Percentiles rank a stretch among this genome's conserved stretches.
phyloP scores from a whole-genome alignment of 768 basidiomycete genomes.

The Collybia sordida region DNA sequence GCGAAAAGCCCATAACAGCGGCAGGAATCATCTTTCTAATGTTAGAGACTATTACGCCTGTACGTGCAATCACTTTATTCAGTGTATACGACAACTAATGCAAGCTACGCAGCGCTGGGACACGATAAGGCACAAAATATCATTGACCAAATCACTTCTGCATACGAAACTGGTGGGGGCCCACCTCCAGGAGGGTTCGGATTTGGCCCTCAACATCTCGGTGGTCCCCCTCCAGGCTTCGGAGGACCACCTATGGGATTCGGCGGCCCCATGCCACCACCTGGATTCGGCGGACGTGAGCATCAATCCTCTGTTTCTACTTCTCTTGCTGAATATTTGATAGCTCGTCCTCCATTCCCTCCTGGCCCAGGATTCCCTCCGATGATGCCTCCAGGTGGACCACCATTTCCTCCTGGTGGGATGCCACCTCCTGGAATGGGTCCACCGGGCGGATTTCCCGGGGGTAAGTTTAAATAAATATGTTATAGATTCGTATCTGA shows the following conservation, averaged over 20 bases:
- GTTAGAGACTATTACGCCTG: slow-evolving; percentile 98
- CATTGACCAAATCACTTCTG: slow-evolving; percentile 96
- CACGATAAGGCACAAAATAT: slow-evolving; percentile 98
- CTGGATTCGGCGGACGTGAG: slow-evolving; percentile 55
- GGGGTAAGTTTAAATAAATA: slow-evolving; percentile 34
- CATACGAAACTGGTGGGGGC: slow-evolving; percentile 84
- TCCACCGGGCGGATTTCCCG: slow-evolving; percentile 37
- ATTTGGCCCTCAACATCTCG: slow-evolving; percentile 80
- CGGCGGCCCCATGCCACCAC: slow-evolving; percentile 50
- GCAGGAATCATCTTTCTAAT: slow-evolving; percentile 94
- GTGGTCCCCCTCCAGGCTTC: slow-evolving; percentile 49
- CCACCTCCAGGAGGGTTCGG: slow-evolving; percentile 88
- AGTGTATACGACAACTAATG: slow-evolving; percentile 5
- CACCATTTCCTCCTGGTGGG: slow-evolving; percentile 73
- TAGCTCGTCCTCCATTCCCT: slow-evolving; percentile 72
- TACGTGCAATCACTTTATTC: slow-evolving; percentile 30
- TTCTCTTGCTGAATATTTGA: slow-evolving; percentile 8
- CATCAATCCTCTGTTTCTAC: slow-evolving; percentile 9
- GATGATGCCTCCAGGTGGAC: slow-evolving; percentile 53
- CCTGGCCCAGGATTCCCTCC: slow-evolving; percentile 59
- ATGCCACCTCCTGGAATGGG: slow-evolving; percentile 48
- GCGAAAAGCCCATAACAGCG: slow-evolving; percentile 97
- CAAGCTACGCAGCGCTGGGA: slow-evolving; percentile 57
- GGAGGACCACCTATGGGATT: slow-evolving; percentile 50
- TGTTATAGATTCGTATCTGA: slow-evolving; percentile 7